phyloP scores from a whole-genome alignment of 768 basidiomycete species.

The Boletus eberwhitei region DNA sequence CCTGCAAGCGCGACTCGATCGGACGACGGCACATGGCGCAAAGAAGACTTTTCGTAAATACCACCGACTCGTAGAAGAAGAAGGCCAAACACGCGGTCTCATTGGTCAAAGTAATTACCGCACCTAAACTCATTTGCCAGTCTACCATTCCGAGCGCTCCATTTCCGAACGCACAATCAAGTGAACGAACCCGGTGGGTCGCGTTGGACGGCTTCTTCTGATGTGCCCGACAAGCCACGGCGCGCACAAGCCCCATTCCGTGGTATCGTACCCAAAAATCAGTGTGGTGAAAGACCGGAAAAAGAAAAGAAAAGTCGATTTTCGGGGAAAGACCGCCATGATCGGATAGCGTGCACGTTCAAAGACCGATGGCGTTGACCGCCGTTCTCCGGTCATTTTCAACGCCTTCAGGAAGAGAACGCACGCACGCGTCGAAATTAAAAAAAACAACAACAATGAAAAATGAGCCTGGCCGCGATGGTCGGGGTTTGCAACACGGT shows the following conservation, averaged over 20 bases:
- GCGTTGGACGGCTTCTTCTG: not conserved
- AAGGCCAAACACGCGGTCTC: not conserved
- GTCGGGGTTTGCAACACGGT: constrained; percentile 1
- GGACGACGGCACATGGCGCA: constrained; percentile 3
- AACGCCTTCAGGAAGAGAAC: not conserved
- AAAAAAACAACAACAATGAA: too few relatives aligned
- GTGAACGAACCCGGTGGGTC: not conserved
- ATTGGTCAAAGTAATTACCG: constrained; percentile 9
- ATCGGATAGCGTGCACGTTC: not conserved
- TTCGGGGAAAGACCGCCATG: not conserved
- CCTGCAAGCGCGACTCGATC: not conserved
- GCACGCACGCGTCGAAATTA: too few relatives aligned
- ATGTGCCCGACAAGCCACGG: too few relatives aligned
- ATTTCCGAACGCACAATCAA: not conserved
- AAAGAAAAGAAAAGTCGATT: not conserved
- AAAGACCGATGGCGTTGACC: not conserved
- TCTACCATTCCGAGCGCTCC: not conserved
- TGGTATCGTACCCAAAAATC: not conserved
- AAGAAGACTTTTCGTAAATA: not conserved
- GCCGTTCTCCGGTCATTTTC: not conserved
- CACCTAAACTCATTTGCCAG: not conserved
- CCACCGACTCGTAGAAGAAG: not conserved
- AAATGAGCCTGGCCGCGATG: not conserved
- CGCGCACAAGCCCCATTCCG: constrained; percentile 1
- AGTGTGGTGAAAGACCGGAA: too few relatives aligned